These are phyloP conservation scores for Lumnitzera racemosa DNA, from an alignment of 345 rosid genomes.

Conservation along the genomic window DNA sequence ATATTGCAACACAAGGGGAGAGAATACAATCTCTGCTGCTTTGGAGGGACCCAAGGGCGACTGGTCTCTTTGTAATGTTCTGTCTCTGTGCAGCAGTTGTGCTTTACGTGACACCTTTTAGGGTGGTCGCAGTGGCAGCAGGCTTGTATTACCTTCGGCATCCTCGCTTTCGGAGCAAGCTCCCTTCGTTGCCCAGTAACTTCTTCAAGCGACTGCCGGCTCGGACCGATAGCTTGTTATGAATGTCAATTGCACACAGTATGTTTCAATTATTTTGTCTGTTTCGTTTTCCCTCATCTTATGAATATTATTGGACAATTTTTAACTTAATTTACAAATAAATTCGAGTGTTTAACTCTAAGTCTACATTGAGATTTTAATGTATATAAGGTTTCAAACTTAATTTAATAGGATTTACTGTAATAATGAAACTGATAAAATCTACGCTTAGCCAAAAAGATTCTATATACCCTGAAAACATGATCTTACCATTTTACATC, in stretches of 20 bases:
- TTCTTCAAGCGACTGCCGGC: slow-evolving; percentile 77
- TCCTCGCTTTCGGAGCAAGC: slow-evolving; percentile 78
- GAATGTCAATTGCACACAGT: slow-evolving; percentile 5
- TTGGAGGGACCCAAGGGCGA: slow-evolving; percentile 87
- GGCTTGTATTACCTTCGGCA: slow-evolving; percentile 65
- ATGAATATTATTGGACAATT: too few relatives aligned
- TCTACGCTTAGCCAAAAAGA: too few relatives aligned
- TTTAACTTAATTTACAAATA: too few relatives aligned
- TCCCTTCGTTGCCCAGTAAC: slow-evolving; percentile 72
- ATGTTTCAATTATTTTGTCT: background rate
- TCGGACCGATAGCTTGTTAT: slow-evolving; percentile 56
- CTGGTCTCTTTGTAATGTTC: slow-evolving; percentile 60
- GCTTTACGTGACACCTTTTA: slow-evolving; percentile 58
- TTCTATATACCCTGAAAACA: too few relatives aligned
- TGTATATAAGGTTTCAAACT: too few relatives aligned
- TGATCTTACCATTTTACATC: too few relatives aligned
- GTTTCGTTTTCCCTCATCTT: background rate
- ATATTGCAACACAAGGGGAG: slow-evolving; percentile 83
- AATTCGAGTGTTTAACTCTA: too few relatives aligned
- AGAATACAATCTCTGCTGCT: slow-evolving; percentile 57
- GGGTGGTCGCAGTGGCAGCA: slow-evolving; percentile 42
- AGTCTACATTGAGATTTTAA: too few relatives aligned
- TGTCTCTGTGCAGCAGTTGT: slow-evolving; percentile 64
- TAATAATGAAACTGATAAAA: too few relatives aligned
- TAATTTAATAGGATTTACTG: too few relatives aligned